Percentiles rank a stretch among this genome's conserved stretches.
These are phyloP conservation scores for Cryphonectria parasitica DNA, from an alignment of 2,329 filamentous ascomycete genomes.

Conservation along the genomic window DNA sequence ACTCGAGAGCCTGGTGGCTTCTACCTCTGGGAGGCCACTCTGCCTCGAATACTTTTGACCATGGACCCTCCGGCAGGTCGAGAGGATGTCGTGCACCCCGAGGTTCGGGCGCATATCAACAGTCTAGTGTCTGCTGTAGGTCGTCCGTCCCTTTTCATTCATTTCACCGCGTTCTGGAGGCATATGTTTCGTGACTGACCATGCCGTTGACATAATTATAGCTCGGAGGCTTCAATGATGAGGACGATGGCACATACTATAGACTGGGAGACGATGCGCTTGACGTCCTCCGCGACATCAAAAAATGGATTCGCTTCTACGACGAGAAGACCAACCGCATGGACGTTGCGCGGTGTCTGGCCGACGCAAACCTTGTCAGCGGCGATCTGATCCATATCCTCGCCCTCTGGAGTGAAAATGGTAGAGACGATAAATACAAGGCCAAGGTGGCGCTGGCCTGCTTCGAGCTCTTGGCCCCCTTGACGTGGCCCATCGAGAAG, in stretches of 20 bases:
- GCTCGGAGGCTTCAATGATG: constrained; percentile 82
- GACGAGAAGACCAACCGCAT: constrained; percentile 92
- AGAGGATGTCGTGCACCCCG: constrained; percentile 69
- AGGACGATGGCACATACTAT: constrained; percentile 76
- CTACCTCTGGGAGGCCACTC: background rate
- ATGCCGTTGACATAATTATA: constrained; percentile 42
- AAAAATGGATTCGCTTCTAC: constrained; percentile 93
- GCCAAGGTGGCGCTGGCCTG: constrained; percentile 81
- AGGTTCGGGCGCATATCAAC: constrained; percentile 91
- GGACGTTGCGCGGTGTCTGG: constrained; percentile 90
- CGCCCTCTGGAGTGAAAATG: constrained; percentile 76
- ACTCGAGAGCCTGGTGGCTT: constrained; percentile 3
- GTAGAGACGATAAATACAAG: constrained; percentile 73
- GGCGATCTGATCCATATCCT: constrained; percentile 91
- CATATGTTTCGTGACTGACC: constrained; percentile 31
- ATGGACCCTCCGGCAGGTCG: constrained; percentile 26
- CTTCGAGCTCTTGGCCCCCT: constrained; percentile 85
- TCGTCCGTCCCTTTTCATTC: constrained; percentile 33
- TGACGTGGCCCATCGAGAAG: constrained; percentile 92
- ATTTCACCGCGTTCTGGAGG: constrained; percentile 2
- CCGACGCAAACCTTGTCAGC: constrained; percentile 89
- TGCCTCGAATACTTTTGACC: constrained; percentile 14
- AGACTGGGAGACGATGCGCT: constrained; percentile 90
- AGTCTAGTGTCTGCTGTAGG: constrained; percentile 90
- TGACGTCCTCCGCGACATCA: constrained; percentile 88